Evolutionary conservation across 371 early-diverging fungal species (phyloP).

Genomic region (Lichtheimia ramosa): DNA sequence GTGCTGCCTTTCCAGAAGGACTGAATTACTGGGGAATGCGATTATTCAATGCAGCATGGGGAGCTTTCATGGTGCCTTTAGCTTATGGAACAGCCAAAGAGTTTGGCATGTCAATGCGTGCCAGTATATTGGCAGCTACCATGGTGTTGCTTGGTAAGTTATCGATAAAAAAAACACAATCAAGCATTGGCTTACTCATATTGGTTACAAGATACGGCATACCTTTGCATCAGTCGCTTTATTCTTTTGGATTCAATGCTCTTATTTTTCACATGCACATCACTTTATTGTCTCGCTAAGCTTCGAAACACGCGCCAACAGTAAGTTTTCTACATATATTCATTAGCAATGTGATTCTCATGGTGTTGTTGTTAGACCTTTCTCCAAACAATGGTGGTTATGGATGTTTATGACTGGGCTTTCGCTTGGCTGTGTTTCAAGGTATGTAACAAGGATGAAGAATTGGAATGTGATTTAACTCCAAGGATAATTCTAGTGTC

Average conservation of each 20-base stretch:
- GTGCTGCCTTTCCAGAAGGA: constrained; percentile 75
- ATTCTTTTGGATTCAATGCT: constrained; percentile 99
- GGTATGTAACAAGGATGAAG: constrained; percentile 13
- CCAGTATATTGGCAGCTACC: constrained; percentile 68
- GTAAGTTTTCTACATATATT: constrained; percentile 29
- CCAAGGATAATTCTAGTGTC: constrained; percentile 60
- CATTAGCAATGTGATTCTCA: no score
- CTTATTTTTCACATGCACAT: constrained; percentile 87
- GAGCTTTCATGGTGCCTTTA: constrained; percentile 90
- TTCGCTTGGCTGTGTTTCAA: constrained; percentile 83
- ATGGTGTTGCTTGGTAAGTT: constrained; percentile 71
- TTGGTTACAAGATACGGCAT: constrained; percentile 70
- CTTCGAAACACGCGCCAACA: constrained; percentile 69
- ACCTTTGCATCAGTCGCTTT: constrained; percentile 89
- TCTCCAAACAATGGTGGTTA: constrained; percentile 81
- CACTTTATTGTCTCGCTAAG: constrained; percentile 72
- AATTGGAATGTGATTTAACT: not conserved
- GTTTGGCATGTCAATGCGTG: constrained; percentile 63
- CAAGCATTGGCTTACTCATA: constrained; percentile 17
- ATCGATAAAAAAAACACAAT: not conserved
- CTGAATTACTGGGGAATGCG: constrained; percentile 94
- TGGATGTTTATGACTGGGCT: constrained; percentile 91
- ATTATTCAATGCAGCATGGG: constrained; percentile 85
- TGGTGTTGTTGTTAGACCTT: constrained; percentile 52
- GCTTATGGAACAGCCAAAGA: constrained; percentile 89